Evolutionary conservation across 352 stramenopile species (phyloP).

Genomic region (Phytopythium sindhum): DNA sequence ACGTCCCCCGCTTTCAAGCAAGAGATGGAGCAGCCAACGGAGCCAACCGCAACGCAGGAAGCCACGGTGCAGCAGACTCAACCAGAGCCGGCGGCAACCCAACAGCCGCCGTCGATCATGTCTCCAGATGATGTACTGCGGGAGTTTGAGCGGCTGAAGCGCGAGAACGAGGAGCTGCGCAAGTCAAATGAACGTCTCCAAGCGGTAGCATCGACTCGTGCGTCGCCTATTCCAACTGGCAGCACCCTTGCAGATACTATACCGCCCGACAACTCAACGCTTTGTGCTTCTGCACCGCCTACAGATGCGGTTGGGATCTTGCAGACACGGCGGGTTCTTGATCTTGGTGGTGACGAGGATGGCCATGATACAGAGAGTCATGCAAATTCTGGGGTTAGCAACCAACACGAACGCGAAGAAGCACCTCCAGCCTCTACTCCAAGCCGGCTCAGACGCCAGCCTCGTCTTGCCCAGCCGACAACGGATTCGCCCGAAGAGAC

Average conservation of each 20-base stretch:
- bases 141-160: slow-evolving; percentile 64
- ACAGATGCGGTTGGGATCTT: not conserved
- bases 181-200: slow-evolving; percentile 63
- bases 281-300: not conserved
- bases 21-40: not conserved
- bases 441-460: not conserved
- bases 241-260: not conserved
- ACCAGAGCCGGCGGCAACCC: not conserved
- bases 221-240: not conserved
- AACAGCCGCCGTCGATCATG: not conserved
- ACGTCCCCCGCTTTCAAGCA: not conserved
- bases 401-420: not conserved
- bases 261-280: not conserved
- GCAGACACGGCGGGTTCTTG: not conserved
- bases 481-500: not conserved
- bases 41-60: not conserved
- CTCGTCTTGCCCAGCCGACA: not conserved
- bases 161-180: slow-evolving; percentile 61
- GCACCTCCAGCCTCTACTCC: not conserved
- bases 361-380: no score
- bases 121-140: slow-evolving; percentile 29
- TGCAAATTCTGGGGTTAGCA: not conserved
- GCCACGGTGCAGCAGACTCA: not conserved
- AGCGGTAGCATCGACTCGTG: slow-evolving; percentile 19
- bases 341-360: not conserved